A percentile compares a stretch with the other conserved stretches of the same genome.
phyloP scores from a whole-genome alignment of 2,329 filamentous ascomycete genomes.

The Hypoxylon sp. region DNA sequence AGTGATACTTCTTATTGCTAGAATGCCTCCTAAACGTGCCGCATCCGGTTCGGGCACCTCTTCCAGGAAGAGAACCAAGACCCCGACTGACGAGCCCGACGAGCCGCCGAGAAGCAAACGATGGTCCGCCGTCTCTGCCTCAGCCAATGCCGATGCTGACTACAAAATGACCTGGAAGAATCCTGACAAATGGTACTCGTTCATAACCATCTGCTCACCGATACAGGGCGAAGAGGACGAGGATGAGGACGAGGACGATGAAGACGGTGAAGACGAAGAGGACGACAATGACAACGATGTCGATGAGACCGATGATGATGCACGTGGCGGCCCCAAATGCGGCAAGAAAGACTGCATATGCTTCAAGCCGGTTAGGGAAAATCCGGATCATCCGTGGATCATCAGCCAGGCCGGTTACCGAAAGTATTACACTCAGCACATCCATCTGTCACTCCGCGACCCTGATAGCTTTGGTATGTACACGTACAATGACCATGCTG shows the following conservation, averaged over 20 bases:
- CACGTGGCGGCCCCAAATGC: slow-evolving; percentile 36
- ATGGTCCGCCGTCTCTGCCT: slow-evolving; percentile 53
- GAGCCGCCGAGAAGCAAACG: slow-evolving; percentile 45
- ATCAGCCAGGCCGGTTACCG: slow-evolving; percentile 49
- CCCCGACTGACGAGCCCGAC: slow-evolving; percentile 24
- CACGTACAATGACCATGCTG: slow-evolving; percentile 58
- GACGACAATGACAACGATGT: slow-evolving; percentile 7
- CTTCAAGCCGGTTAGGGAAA: slow-evolving; percentile 47
- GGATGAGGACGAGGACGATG: slow-evolving; percentile 12
- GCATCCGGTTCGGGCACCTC: slow-evolving; percentile 27
- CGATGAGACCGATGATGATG: slow-evolving; percentile 18
- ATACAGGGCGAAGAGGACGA: slow-evolving; percentile 17
- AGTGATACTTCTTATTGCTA: background rate
- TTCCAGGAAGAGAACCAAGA: slow-evolving; percentile 43
- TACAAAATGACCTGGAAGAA: slow-evolving; percentile 48
- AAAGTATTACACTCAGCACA: slow-evolving; percentile 46
- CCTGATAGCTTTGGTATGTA: slow-evolving; percentile 59
- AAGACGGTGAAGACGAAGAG: slow-evolving; percentile 19
- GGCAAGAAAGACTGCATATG: slow-evolving; percentile 51
- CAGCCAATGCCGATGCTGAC: slow-evolving; percentile 51
- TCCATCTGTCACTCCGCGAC: slow-evolving; percentile 45
- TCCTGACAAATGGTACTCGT: slow-evolving; percentile 48
- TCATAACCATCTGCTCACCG: slow-evolving; percentile 48
- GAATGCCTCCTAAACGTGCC: slow-evolving; percentile 46
- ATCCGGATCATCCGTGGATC: slow-evolving; percentile 53